Base-by-base conservation (phyloP, 2,329 filamentous ascomycete species). In the Fusarium sp. region DNA sequence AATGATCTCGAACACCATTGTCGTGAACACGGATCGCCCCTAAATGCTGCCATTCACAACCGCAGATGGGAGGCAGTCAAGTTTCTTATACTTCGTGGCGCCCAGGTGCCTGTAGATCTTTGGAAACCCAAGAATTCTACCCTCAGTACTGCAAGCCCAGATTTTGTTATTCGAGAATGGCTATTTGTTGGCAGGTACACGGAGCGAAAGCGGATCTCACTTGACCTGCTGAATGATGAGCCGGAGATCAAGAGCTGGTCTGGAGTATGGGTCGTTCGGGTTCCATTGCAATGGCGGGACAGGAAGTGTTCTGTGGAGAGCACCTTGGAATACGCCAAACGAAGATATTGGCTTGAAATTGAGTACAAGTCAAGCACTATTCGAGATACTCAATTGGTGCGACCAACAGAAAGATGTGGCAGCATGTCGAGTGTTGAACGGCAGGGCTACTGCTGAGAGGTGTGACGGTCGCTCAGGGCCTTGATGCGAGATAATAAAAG, bases 81-180 rank as follows among this genome's bases (percentile, higher is more conserved):
- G 17, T 44, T 20, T 20, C 62, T 64, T 4, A 10, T 50, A 0
- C 17, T 38, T 8, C 47, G 36, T 12, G 55, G 61, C 4, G 61
- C 55, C 1, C 3, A 2, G 2, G 13, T 61, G 0, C 42, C 44
- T 2, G 14, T 11, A 4, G 2, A 9, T 3, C 44, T 64, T 4
- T 11, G 24, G 17, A 24, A 20, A 0, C 17, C 24, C 10, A 61
- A 18, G 28, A 20, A 30, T 6, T 2, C 8, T 1, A 14, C 22
- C 0, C 35, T 42, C 6, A 41, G 30, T 4, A 18, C 14, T 6
- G 2, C 5, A 11, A 42, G n/a, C 13, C 30, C 17, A 5, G 36
- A 38, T 11, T 62, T 50, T 1, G 1, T 51, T 1, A 44, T 64
- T 17, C 28, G 24, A 4, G 3, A 26, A 10, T 64, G 44, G 56